Conservation (phyloP, 2,329 filamentous ascomycete species). For the Arthroderma uncinatum region DNA sequence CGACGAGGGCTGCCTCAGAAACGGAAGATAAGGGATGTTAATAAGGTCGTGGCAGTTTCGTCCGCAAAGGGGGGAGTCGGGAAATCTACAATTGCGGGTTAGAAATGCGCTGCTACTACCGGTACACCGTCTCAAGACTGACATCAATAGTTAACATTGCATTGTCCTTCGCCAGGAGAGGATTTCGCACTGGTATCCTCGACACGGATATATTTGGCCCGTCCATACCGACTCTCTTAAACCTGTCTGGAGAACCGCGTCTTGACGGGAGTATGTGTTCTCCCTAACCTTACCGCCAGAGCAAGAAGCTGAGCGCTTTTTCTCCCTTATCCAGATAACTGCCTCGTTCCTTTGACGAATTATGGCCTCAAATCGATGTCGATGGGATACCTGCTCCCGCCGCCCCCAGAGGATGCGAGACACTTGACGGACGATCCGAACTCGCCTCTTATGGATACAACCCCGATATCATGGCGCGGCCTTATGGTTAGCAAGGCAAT, state of each 20-base stretch:
- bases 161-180: constrained; percentile 70
- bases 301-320: neutral
- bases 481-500: constrained; percentile 97
- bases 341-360: constrained; percentile 76
- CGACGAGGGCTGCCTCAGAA: constrained; percentile 72
- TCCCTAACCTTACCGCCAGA: neutral
- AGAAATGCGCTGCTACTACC: constrained; percentile 16
- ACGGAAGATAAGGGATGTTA: constrained; percentile 69
- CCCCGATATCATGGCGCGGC: constrained; percentile 87
- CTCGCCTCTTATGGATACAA: constrained; percentile 36
- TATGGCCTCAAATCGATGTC: constrained; percentile 98
- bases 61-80: constrained; percentile 97
- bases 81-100: constrained; percentile 84
- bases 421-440: constrained; percentile 18
- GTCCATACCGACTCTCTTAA: constrained; percentile 80
- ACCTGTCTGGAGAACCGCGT: constrained; percentile 66
- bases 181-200: constrained; percentile 73
- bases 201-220: constrained; percentile 97
- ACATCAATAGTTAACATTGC: constrained; percentile 57
- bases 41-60: constrained; percentile 90
- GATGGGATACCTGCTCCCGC: constrained; percentile 76
- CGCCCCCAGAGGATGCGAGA: constrained; percentile 44
- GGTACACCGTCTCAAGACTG: neutral
- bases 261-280: constrained; percentile 54
- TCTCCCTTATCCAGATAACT: constrained; percentile 24